Evolutionary conservation across 2,329 filamentous ascomycete species (phyloP).

Genomic region (Decorospora gaudefroyi): DNA sequence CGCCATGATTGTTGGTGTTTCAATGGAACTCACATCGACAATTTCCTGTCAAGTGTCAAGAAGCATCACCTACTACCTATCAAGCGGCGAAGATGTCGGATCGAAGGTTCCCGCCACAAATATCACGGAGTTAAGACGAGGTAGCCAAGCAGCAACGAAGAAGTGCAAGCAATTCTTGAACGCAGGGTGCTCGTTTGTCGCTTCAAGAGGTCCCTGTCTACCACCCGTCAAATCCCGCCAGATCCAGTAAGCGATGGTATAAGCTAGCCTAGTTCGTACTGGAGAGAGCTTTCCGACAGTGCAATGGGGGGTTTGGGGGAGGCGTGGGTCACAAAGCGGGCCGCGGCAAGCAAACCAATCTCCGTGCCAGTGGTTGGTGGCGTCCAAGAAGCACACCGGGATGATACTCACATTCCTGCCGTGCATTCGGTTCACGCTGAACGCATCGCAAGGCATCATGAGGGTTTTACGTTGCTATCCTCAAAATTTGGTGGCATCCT

Average conservation of each 20-base stretch:
- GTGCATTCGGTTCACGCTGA: conserved; percentile 32
- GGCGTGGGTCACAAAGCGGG: conserved; percentile 10
- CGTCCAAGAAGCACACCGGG: conserved; percentile 19
- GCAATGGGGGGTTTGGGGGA: conserved; percentile 11
- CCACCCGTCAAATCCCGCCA: conserved; percentile 26
- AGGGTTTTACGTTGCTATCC: conserved; percentile 37
- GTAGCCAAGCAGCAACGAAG: background rate
- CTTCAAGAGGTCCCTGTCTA: conserved; percentile 13
- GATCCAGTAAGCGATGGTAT: conserved; percentile 12
- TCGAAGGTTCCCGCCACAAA: conserved; percentile 3
- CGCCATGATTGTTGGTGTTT: no score
- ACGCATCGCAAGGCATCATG: conserved; percentile 41
- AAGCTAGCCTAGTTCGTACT: conserved; percentile 6
- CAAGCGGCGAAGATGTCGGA: background rate
- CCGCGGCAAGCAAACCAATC: conserved; percentile 13
- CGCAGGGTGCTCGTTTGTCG: conserved; percentile 10
- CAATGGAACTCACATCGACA: no score
- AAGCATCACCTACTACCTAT: conserved; percentile 1
- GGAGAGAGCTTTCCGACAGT: background rate
- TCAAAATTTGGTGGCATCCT: conserved; percentile 26
- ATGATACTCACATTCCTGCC: conserved; percentile 30
- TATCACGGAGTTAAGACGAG: conserved; percentile 8
- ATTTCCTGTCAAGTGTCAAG: no score
- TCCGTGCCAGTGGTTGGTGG: conserved; percentile 16
- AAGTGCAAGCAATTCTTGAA: conserved; percentile 16